Conservation (phyloP, 129 eudicot genomes). For the Chrysanthemum lavandulifolium region DNA sequence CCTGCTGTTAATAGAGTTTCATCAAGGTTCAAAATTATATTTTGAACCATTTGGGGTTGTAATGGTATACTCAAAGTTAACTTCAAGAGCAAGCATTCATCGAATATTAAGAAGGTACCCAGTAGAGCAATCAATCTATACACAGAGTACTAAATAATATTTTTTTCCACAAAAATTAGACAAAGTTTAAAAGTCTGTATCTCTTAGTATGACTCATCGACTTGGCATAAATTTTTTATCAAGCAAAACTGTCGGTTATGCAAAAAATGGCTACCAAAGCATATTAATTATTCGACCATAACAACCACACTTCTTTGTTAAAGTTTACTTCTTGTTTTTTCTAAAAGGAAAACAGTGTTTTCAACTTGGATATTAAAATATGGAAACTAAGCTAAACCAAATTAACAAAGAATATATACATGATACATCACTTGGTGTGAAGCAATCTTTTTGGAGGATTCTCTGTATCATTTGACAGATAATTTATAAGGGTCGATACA, state of each 20-base stretch:
- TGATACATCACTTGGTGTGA: no score
- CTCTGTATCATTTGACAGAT: no score
- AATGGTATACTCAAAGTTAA: no score
- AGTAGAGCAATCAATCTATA: no score
- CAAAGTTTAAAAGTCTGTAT: background rate
- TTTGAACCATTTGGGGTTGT: no score
- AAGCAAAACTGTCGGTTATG: slow-evolving; percentile 1
- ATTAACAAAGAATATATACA: background rate
- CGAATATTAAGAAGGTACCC: no score
- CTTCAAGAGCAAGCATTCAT: no score
- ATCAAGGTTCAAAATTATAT: no score
- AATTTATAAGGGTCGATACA: no score
- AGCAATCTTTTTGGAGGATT: no score
- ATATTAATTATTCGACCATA: slow-evolving; percentile 3
- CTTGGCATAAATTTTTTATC: background rate
- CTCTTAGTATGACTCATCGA: slow-evolving; percentile 8
- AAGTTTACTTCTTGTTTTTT: background rate
- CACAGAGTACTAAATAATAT: no score
- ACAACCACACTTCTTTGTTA: background rate
- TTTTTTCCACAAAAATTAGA: background rate
- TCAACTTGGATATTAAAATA: background rate
- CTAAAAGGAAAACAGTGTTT: background rate
- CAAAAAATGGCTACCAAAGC: background rate
- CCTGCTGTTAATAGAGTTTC: no score
- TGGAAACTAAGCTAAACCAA: background rate